Conservation (phyloP, 2,329 filamentous ascomycete species). For the Dryadomyces quercivorus region DNA sequence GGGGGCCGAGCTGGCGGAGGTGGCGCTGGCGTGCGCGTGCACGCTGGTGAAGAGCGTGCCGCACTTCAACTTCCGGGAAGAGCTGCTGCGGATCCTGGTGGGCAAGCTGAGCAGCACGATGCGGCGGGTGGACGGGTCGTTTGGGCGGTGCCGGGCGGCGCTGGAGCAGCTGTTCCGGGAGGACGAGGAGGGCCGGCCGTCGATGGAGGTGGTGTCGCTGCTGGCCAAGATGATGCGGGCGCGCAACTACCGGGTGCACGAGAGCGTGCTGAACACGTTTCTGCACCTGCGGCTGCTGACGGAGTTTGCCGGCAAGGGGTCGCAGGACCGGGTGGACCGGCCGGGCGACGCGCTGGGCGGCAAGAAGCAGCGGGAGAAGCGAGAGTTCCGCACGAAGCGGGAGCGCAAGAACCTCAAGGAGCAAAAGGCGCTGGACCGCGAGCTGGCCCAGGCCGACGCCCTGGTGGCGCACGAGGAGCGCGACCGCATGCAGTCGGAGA, state of each 20-base stretch:
- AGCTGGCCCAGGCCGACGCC: slow-evolving; percentile 86
- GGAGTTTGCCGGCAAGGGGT: slow-evolving; percentile 78
- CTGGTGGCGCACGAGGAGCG: slow-evolving; percentile 84
- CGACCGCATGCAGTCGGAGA: slow-evolving; percentile 90
- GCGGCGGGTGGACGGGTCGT: slow-evolving; percentile 60
- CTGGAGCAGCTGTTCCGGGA: slow-evolving; percentile 72
- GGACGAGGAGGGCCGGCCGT: slow-evolving; percentile 82
- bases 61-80: slow-evolving; percentile 92
- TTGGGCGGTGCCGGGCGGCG: slow-evolving; percentile 63
- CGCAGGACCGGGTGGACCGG: slow-evolving; percentile 60
- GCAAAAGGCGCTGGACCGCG: slow-evolving; percentile 77
- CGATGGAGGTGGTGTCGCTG: slow-evolving; percentile 73
- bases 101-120: slow-evolving; percentile 57
- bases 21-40: slow-evolving; percentile 80
- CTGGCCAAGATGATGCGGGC: slow-evolving; percentile 93
- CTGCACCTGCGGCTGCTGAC: slow-evolving; percentile 77
- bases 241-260: slow-evolving; percentile 69
- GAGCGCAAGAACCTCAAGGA: slow-evolving; percentile 75
- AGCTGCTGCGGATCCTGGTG: slow-evolving; percentile 78
- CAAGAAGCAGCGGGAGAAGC: slow-evolving; percentile 61
- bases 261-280: slow-evolving; percentile 81
- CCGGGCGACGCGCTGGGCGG: slow-evolving; percentile 19
- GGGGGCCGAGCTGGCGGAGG: slow-evolving; percentile 41
- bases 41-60: slow-evolving; percentile 69
- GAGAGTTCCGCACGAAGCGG: slow-evolving; percentile 80